Percentiles rank a stretch among this genome's conserved stretches.
Conservation (phyloP, 2,329 filamentous ascomycete species). For the Rhynchosporium graminicola region DNA sequence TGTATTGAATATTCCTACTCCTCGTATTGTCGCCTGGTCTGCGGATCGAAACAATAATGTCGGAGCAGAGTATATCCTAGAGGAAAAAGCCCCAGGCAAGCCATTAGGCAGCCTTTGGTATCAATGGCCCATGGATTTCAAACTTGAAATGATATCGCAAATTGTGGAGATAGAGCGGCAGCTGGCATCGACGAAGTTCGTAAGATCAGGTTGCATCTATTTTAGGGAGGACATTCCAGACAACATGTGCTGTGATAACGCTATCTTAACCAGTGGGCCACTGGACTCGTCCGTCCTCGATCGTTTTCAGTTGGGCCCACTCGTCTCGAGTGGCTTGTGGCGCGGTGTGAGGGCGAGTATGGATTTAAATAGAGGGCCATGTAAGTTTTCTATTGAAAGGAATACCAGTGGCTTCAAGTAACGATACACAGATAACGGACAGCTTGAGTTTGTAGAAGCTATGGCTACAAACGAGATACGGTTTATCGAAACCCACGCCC, state of each 20-base stretch:
- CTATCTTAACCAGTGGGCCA: conserved; percentile 11
- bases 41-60: neutral
- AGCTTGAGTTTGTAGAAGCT: too few relatives aligned
- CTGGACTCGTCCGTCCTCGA: conserved; percentile 15
- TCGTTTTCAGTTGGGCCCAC: conserved; percentile 19
- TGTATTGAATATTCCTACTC: neutral
- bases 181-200: conserved; percentile 25
- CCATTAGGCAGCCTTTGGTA: conserved; percentile 9
- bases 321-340: conserved; percentile 20
- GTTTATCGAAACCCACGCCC: too few relatives aligned
- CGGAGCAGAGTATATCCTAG: neutral
- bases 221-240: conserved; percentile 22
- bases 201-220: conserved; percentile 25
- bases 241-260: conserved; percentile 10
- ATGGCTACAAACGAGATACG: too few relatives aligned
- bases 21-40: conserved; percentile 6
- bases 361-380: neutral
- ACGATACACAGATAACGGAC: too few relatives aligned
- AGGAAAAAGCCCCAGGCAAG: conserved; percentile 2
- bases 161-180: conserved; percentile 26
- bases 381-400: neutral
- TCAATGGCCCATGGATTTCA: conserved; percentile 20
- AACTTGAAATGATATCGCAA: conserved; percentile 22
- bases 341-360: neutral
- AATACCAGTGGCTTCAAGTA: too few relatives aligned